phyloP scores from a whole-genome alignment of 371 early-diverging fungal genomes.

The Conidiobolus incongruus region DNA sequence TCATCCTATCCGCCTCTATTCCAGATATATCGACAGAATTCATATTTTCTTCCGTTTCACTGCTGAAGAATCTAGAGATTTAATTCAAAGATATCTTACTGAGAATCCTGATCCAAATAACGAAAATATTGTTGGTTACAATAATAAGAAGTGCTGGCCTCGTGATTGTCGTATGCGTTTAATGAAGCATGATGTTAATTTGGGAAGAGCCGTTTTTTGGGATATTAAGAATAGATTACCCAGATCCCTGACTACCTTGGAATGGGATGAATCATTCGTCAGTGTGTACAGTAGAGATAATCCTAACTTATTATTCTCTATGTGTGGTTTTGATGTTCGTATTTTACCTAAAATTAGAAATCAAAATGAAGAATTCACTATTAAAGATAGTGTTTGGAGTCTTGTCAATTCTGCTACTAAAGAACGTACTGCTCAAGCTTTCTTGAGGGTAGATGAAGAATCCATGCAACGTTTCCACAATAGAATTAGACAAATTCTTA shows the following conservation, averaged over 20 bases:
- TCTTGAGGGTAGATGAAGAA: slow-evolving; percentile 84
- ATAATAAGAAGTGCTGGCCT: slow-evolving; percentile 94
- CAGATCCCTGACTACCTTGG: slow-evolving; percentile 86
- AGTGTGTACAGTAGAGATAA: slow-evolving; percentile 92
- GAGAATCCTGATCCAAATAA: slow-evolving; percentile 98
- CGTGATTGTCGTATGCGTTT: slow-evolving; percentile 96
- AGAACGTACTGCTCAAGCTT: slow-evolving; percentile 94
- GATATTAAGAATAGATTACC: slow-evolving; percentile 95
- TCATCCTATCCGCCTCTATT: slow-evolving; percentile 94
- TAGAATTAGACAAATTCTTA: slow-evolving; percentile 90
- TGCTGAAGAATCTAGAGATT: slow-evolving; percentile 79
- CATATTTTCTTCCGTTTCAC: slow-evolving; percentile 89
- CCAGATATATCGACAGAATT: slow-evolving; percentile 80
- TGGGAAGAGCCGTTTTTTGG: slow-evolving; percentile 93
- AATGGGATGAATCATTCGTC: slow-evolving; percentile 93
- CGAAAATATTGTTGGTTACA: slow-evolving; percentile 95
- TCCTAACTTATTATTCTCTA: slow-evolving; percentile 78
- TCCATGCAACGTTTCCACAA: slow-evolving; percentile 82
- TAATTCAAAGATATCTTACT: slow-evolving; percentile 89
- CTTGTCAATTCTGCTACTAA: slow-evolving; percentile 88
- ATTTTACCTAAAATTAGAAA: slow-evolving; percentile 77
- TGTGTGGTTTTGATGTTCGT: slow-evolving; percentile 73
- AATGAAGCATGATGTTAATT: slow-evolving; percentile 95
- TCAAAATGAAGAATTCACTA: slow-evolving; percentile 64
- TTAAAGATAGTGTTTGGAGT: slow-evolving; percentile 94